Percentiles rank a stretch among this genome's conserved stretches.
phyloP scores from a whole-genome alignment of 2,329 filamentous ascomycete genomes.

The Aspergillus candidus region DNA sequence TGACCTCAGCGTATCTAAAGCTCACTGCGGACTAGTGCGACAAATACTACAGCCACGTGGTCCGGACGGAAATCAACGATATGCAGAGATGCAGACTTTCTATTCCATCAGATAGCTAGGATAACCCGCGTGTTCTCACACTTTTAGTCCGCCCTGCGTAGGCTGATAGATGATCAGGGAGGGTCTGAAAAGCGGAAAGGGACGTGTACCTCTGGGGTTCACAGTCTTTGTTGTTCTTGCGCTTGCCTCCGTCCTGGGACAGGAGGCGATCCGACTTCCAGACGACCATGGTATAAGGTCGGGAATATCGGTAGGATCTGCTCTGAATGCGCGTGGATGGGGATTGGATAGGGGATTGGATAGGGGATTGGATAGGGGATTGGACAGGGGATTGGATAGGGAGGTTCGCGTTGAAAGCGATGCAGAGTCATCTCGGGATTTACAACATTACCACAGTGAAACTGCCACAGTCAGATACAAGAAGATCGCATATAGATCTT shows the following conservation, averaged over 20 bases:
- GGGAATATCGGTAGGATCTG: constrained; percentile 46
- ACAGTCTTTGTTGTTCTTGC: constrained; percentile 43
- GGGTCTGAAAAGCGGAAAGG: constrained; percentile 51
- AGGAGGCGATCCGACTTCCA: constrained; percentile 42
- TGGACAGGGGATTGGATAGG: no score
- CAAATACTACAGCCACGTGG: no score
- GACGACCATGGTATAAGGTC: constrained; percentile 40
- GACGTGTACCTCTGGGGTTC: constrained; percentile 29
- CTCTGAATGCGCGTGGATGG: constrained; percentile 36
- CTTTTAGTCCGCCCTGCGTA: constrained; percentile 53
- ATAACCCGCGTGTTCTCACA: constrained; percentile 44
- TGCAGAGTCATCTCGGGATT: no score
- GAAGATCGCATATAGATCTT: no score
- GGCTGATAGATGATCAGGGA: constrained; percentile 40
- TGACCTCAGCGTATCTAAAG: no score
- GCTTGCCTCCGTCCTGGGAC: constrained; percentile 29
- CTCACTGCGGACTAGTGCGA: no score
- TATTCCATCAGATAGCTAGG: background rate
- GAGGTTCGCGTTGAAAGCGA: no score
- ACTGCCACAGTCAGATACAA: no score
- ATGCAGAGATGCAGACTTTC: background rate
- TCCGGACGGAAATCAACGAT: no score
- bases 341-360: background rate
- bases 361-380: constrained; percentile 1
- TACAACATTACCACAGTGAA: no score